phyloP scores from a whole-genome alignment of 805 yeast genomes.

The Suhomyces tanzawaensis region DNA sequence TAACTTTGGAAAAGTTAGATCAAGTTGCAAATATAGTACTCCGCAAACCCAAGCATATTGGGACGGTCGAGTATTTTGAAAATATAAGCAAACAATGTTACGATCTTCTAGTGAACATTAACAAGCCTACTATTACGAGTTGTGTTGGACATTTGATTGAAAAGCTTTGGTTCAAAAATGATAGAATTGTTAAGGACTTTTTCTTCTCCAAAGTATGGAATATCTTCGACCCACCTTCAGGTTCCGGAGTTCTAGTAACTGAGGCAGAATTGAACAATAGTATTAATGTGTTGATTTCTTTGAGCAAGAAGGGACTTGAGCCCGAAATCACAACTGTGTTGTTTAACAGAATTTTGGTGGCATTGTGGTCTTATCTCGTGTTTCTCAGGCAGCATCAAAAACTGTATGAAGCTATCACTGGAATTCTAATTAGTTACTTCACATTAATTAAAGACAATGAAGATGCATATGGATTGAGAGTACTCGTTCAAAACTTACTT shows the following conservation, averaged over 20 bases:
- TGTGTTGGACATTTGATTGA: conserved; percentile 56
- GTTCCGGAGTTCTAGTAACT: conserved; percentile 23
- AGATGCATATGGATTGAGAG: conserved; percentile 24
- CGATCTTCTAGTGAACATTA: conserved; percentile 53
- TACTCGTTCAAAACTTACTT: conserved; percentile 32
- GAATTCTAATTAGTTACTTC: conserved; percentile 39
- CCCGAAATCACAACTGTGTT: conserved; percentile 22
- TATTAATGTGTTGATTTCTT: conserved; percentile 62
- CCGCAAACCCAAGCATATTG: conserved; percentile 54
- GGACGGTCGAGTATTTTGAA: conserved; percentile 50
- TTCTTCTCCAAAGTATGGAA: conserved; percentile 51
- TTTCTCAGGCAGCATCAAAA: conserved; percentile 32
- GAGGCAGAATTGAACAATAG: conserved; percentile 58
- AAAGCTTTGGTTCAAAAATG: conserved; percentile 49
- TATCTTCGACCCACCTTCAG: conserved; percentile 35
- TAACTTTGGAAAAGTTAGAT: conserved; percentile 63
- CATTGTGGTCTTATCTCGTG: conserved; percentile 46
- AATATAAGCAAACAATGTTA: conserved; percentile 65
- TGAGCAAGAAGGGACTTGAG: conserved; percentile 43
- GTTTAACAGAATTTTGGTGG: conserved; percentile 29
- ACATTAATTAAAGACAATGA: conserved; percentile 19
- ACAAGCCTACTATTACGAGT: conserved; percentile 58
- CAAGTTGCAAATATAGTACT: conserved; percentile 65
- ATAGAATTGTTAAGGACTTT: conserved; percentile 55
- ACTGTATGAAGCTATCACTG: conserved; percentile 33